Percentiles rank a stretch among this genome's conserved stretches.
phyloP scores from a whole-genome alignment of 2,329 filamentous ascomycete genomes.

The Amesomyces nigricolor region DNA sequence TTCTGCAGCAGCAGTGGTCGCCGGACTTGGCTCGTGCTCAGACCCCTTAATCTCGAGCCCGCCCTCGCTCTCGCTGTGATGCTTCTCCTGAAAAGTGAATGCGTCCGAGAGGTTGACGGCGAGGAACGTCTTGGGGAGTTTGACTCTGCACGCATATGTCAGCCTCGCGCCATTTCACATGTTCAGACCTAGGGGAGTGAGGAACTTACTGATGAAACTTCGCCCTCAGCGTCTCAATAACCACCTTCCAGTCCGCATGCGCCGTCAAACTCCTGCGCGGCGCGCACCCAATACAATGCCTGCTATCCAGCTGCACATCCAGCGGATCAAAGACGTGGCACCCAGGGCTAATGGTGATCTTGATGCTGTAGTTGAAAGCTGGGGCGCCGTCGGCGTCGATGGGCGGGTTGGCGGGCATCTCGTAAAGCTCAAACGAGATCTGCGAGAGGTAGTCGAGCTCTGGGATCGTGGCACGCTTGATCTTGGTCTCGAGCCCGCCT shows the following conservation, averaged over 20 bases:
- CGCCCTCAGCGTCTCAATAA: constrained; percentile 89
- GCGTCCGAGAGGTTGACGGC: constrained; percentile 60
- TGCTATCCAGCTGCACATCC: constrained; percentile 91
- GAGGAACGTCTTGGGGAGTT: constrained; percentile 60
- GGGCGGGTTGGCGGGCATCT: constrained; percentile 69
- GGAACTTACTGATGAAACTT: constrained; percentile 84
- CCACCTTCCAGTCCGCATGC: constrained; percentile 91
- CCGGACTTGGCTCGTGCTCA: constrained; percentile 14
- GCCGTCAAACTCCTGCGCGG: constrained; percentile 84
- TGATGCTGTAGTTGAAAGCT: constrained; percentile 88
- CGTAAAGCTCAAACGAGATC: constrained; percentile 97
- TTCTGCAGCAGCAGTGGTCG: background rate
- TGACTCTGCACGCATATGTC: constrained; percentile 44
- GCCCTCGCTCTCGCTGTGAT: constrained; percentile 36
- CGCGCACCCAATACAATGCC: constrained; percentile 92
- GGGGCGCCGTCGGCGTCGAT: constrained; percentile 52
- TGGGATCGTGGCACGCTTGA: constrained; percentile 88
- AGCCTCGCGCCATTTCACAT: background rate
- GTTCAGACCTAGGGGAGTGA: background rate
- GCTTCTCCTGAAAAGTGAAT: constrained; percentile 53
- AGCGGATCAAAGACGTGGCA: constrained; percentile 95
- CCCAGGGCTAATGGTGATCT: constrained; percentile 90
- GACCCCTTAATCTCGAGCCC: constrained; percentile 43
- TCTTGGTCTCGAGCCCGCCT: constrained; percentile 94
- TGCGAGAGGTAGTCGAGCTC: constrained; percentile 97